phyloP scores from a whole-genome alignment of 2,329 filamentous ascomycete genomes.

The Alternaria incomplexa region DNA sequence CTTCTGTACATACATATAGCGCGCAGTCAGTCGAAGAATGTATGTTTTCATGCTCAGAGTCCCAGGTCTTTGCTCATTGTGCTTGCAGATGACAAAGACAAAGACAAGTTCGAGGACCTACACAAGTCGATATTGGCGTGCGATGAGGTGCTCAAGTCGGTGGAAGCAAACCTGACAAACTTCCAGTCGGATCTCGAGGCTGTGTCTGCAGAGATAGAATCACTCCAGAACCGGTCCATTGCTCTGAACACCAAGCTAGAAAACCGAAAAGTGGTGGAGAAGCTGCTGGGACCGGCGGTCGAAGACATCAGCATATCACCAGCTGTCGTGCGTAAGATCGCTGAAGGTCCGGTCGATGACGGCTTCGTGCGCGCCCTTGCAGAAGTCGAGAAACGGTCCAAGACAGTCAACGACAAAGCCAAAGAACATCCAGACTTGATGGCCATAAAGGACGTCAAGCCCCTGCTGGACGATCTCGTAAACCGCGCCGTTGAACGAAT shows the following conservation, averaged over 20 bases:
- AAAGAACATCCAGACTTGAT: conserved; percentile 68
- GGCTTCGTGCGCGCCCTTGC: conserved; percentile 82
- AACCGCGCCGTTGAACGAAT: conserved; percentile 93
- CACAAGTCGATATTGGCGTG: conserved; percentile 88
- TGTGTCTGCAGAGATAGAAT: conserved; percentile 95
- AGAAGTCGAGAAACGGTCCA: conserved; percentile 81
- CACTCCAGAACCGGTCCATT: conserved; percentile 83
- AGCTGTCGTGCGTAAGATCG: conserved; percentile 80
- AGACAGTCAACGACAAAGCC: conserved; percentile 71
- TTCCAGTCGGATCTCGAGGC: conserved; percentile 92
- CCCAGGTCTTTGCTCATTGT: conserved; percentile 33
- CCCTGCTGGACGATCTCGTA: conserved; percentile 82
- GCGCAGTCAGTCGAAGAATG: conserved; percentile 74
- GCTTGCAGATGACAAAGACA: conserved; percentile 73
- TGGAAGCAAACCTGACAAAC: conserved; percentile 88
- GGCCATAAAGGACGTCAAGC: conserved; percentile 81
- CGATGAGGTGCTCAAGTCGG: conserved; percentile 90
- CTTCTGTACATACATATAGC: conserved; percentile 57
- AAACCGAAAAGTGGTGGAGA: conserved; percentile 89
- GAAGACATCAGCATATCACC: conserved; percentile 92
- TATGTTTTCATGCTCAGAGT: conserved; percentile 55
- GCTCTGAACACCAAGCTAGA: conserved; percentile 83
- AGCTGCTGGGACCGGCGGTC: conserved; percentile 82
- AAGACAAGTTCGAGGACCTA: conserved; percentile 84
- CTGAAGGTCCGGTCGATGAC: conserved; percentile 88